These are phyloP conservation scores for Chaetoscypha palmicola DNA, from an alignment of 2,329 filamentous ascomycete genomes.

Conservation along the genomic window DNA sequence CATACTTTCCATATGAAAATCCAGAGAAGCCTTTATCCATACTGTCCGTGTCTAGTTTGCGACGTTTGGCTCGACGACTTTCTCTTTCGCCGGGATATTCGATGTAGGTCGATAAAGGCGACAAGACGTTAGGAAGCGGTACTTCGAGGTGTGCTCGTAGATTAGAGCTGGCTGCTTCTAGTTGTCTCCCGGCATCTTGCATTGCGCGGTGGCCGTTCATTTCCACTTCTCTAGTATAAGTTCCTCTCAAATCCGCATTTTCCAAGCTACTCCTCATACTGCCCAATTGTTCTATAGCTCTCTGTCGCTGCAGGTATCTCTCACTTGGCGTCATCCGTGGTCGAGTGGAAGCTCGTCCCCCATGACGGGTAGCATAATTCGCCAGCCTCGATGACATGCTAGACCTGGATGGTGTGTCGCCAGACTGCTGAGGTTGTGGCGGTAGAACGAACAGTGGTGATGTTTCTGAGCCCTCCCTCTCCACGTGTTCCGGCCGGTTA, in stretches of 20 bases:
- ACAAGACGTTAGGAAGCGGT: slow-evolving; percentile 17
- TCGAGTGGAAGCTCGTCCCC: slow-evolving; percentile 13
- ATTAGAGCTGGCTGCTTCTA: slow-evolving; percentile 25
- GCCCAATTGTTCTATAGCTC: slow-evolving; percentile 16
- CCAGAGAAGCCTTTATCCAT: slow-evolving; percentile 40
- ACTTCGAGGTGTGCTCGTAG: slow-evolving; percentile 25
- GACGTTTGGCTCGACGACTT: slow-evolving; percentile 54
- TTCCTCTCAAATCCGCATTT: slow-evolving; percentile 19
- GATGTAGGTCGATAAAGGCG: slow-evolving; percentile 12
- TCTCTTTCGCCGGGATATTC: slow-evolving; percentile 33
- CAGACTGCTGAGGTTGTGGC: slow-evolving; percentile 6
- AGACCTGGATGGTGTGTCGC: too few species aligned
- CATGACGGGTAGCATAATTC: neutral
- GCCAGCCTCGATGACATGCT: slow-evolving; percentile 3
- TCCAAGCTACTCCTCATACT: slow-evolving; percentile 8
- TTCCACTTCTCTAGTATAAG: slow-evolving; percentile 21
- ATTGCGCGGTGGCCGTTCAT: slow-evolving; percentile 21
- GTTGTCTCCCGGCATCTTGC: slow-evolving; percentile 23
- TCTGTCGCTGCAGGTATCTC: slow-evolving; percentile 27
- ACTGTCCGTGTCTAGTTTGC: slow-evolving; percentile 62
- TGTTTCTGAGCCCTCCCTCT: slow-evolving; percentile 12
- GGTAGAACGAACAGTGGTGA: slow-evolving; percentile 25
- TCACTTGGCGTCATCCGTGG: slow-evolving; percentile 24
- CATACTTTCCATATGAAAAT: slow-evolving; percentile 78
- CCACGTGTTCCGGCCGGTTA: slow-evolving; percentile 11